Evolutionary conservation across 1,139 yeast species (phyloP).

Genomic region (Wickerhamomyces sp.): DNA sequence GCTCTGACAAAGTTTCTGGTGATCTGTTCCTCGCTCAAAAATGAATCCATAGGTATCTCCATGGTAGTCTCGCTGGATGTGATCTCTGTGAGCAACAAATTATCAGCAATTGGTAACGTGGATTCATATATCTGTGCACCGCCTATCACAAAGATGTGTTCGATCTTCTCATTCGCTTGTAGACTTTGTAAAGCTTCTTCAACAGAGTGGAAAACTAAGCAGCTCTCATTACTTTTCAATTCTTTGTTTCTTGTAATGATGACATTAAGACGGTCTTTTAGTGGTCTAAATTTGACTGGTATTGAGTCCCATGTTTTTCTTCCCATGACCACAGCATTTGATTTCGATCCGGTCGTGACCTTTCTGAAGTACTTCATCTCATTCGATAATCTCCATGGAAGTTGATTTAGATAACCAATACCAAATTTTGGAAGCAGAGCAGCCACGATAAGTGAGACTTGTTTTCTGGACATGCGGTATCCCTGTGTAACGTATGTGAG

Average conservation of each 20-base stretch:
- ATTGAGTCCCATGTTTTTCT: conserved; percentile 95
- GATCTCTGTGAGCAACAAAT: conserved; percentile 74
- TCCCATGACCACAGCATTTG: conserved; percentile 92
- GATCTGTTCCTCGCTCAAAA: conserved; percentile 27
- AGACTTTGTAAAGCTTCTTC: conserved; percentile 36
- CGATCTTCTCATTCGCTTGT: conserved; percentile 23
- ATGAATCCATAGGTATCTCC: conserved; percentile 61
- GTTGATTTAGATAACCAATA: conserved; percentile 72
- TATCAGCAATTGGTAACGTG: conserved; percentile 43
- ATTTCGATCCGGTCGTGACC: conserved; percentile 45
- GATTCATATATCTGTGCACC: conserved; percentile 84
- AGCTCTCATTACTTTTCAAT: conserved; percentile 26
- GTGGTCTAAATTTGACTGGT: conserved; percentile 78
- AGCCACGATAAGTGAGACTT: conserved; percentile 71
- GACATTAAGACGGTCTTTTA: conserved; percentile 70
- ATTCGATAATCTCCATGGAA: conserved; percentile 84
- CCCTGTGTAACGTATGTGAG: background rate
- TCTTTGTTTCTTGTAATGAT: conserved; percentile 51
- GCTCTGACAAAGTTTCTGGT: conserved; percentile 13
- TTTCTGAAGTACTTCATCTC: conserved; percentile 84
- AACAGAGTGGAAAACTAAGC: conserved; percentile 42
- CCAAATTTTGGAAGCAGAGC: conserved; percentile 78
- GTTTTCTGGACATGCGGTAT: conserved; percentile 18
- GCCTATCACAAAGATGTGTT: conserved; percentile 77
- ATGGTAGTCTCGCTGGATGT: conserved; percentile 24